Evolutionary conservation across 352 stramenopile species (phyloP).

Genomic region (Globisporangium nodosum): DNA sequence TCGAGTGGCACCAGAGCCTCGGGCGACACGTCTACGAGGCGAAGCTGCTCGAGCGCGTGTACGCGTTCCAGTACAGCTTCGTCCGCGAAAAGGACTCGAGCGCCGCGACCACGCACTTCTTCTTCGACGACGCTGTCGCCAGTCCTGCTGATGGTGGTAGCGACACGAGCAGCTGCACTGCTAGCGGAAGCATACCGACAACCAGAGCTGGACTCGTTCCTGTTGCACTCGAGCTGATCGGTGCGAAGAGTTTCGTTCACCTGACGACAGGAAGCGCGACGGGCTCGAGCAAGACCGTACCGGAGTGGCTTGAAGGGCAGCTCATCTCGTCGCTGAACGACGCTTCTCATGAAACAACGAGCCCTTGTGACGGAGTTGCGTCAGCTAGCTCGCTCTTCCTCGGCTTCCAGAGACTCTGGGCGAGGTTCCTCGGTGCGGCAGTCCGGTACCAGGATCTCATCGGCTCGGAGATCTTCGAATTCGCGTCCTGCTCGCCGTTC

Average conservation of each 20-base stretch:
- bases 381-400: constrained; percentile 13
- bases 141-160: not conserved
- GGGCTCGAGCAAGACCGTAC: constrained; percentile 18
- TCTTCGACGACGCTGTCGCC: constrained; percentile 14
- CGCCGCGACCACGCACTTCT: constrained; percentile 21
- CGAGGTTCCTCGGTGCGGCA: constrained; percentile 14
- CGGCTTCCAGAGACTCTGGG: constrained; percentile 24
- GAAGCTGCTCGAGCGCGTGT: constrained; percentile 31
- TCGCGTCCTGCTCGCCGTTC: constrained; percentile 40
- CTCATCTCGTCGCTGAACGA: not conserved
- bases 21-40: constrained; percentile 34
- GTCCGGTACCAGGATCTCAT: constrained; percentile 36
- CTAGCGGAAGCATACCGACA: not conserved
- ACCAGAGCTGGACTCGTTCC: not conserved
- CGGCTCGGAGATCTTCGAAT: constrained; percentile 37
- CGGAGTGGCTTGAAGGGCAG: constrained; percentile 29
- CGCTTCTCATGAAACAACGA: not conserved
- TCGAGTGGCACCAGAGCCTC: constrained; percentile 35
- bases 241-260: not conserved
- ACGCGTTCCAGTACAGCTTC: constrained; percentile 39
- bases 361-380: not conserved
- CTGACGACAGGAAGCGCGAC: constrained; percentile 1
- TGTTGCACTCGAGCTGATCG: constrained; percentile 5
- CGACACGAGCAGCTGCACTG: not conserved
- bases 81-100: constrained; percentile 16